phyloP scores from a whole-genome alignment of 305 asterid species.

The Petunia hybrid region DNA sequence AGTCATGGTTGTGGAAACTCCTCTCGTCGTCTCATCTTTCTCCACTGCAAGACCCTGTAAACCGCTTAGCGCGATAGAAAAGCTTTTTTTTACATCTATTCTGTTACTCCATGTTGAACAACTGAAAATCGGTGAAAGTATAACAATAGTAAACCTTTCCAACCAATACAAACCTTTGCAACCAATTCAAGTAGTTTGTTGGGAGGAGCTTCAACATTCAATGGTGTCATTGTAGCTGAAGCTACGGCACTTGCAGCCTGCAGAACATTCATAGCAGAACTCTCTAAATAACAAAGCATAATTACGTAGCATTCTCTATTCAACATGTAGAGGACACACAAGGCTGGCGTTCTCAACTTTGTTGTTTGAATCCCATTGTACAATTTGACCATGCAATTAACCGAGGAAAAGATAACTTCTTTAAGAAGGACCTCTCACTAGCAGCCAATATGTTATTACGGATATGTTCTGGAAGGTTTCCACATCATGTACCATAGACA shows the following conservation, averaged over 20 bases:
- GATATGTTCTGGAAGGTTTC: background rate
- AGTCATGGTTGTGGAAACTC: conserved; percentile 55
- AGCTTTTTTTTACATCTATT: conserved; percentile 36
- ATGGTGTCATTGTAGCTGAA: conserved; percentile 86
- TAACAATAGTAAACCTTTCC: conserved; percentile 12
- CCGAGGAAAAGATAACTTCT: conserved; percentile 12
- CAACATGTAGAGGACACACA: conserved; percentile 23
- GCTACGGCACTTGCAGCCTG: conserved; percentile 91
- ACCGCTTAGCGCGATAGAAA: conserved; percentile 50
- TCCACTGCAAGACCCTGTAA: conserved; percentile 91
- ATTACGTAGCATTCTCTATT: background rate
- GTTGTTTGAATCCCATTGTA: conserved; percentile 7
- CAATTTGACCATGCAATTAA: conserved; percentile 17
- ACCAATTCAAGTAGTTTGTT: conserved; percentile 85
- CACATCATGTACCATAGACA: background rate
- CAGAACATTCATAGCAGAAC: conserved; percentile 30
- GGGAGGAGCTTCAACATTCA: conserved; percentile 76
- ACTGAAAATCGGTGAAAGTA: conserved; percentile 20
- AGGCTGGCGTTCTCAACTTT: background rate
- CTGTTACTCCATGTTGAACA: conserved; percentile 21
- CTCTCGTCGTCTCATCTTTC: conserved; percentile 68
- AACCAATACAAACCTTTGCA: conserved; percentile 71
- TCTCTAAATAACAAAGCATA: conserved; percentile 15
- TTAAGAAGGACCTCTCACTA: background rate
- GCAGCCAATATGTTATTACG: background rate